phyloP scores from a whole-genome alignment of 345 rosid genomes.

The Hibiscus tridactylites region DNA sequence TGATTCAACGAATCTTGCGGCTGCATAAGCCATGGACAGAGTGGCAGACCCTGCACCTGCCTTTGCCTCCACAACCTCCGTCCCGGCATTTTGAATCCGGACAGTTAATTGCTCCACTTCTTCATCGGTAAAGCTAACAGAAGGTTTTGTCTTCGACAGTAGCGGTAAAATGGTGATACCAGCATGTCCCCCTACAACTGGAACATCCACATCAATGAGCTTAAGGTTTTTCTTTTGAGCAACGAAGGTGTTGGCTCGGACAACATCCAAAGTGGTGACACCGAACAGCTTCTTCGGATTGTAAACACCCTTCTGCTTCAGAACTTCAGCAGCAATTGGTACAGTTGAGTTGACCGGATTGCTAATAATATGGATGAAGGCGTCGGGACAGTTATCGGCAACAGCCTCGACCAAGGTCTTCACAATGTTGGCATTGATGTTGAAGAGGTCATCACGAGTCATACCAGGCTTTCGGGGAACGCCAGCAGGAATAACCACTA shows the following conservation, averaged over 20 bases:
- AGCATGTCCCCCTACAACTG: conserved; percentile 92
- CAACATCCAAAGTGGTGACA: conserved; percentile 81
- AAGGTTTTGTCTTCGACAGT: conserved; percentile 73
- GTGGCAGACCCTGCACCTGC: conserved; percentile 98
- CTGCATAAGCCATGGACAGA: conserved; percentile 92
- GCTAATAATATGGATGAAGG: conserved; percentile 85
- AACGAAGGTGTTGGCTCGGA: conserved; percentile 84
- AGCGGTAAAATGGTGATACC: conserved; percentile 88
- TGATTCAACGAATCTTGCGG: conserved; percentile 92
- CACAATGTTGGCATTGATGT: conserved; percentile 77
- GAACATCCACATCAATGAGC: conserved; percentile 88
- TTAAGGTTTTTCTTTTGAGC: conserved; percentile 78
- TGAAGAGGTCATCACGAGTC: conserved; percentile 94
- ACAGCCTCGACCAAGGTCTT: conserved; percentile 69
- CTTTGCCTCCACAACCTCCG: conserved; percentile 94
- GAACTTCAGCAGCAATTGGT: conserved; percentile 85
- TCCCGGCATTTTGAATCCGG: conserved; percentile 90
- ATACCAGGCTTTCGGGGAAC: conserved; percentile 92
- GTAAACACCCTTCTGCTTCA: conserved; percentile 79
- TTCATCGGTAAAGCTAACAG: conserved; percentile 58
- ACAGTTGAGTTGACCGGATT: conserved; percentile 90
- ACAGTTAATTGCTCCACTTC: conserved; percentile 67
- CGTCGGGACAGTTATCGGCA: conserved; percentile 81
- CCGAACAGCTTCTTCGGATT: conserved; percentile 85
- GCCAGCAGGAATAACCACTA: conserved; percentile 90